Evolutionary conservation across 495 filamentous ascomycete genomes (phyloP), one percentile per base, ranked within the genome.

Genomic region (Friedmanniomyces endolithicus): DNA sequence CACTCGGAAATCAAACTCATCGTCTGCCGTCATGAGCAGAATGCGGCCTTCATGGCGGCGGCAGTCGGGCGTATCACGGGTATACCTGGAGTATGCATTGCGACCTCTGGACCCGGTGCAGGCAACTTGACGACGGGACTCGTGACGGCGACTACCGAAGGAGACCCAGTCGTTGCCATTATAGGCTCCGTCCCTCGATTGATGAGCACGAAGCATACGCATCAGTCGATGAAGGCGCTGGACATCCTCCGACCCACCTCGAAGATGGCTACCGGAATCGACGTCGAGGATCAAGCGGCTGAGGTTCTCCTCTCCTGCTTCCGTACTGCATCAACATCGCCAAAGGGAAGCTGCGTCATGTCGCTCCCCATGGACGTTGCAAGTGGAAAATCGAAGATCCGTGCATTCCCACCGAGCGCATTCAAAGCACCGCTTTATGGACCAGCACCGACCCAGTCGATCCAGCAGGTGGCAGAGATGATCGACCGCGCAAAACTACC

Each of bases 121-220:
- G 64, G 62, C 44, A 71, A 71, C 46, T 63, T 71, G 16, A 64
- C 63, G 8, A 71, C 69, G 2, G 59, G 59, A 2, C 35, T 62
- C 6, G 55, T 58, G 19, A 62, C 59, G 19, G 19, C 63, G 29
- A 76, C 55, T 1, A 71, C 63, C 1, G 68, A 65, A 39, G 75
- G 54, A 37, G 59, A 75, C 70, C 48, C 75, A 72, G 11, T 70
- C 69, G 46, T 72, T 41, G 51, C 75, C 71, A 19, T 55, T 24
- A 48, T 75, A 67, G 69, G 69, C n/a, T 67, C 60, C 25, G 68
- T 71, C 2, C 66, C 67, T 29, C 58, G 69, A 16, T 37, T 59
- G 24, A 62, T 69, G 41, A 56, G 56, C 16, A 58, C 63, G 20
- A 67, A 67, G 57, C 62, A 66, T 34, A 71, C 69, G 1, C 69